Base-by-base conservation (phyloP, 1,284 basidiomycete species). In the Vanrija sp. region DNA sequence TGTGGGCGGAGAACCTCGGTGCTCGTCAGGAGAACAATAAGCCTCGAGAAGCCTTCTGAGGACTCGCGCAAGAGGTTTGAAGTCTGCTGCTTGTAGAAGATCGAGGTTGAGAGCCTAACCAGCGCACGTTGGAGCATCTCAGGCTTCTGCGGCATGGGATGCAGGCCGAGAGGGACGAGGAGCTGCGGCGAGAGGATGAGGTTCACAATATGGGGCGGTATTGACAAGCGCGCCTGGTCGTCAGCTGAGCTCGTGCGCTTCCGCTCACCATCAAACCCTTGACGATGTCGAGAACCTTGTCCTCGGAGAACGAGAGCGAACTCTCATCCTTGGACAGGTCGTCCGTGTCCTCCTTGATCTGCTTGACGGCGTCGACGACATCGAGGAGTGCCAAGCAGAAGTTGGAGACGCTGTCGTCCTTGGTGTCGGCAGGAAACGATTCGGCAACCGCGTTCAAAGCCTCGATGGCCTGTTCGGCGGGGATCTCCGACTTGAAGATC, bases 41-140 rank as follows among this genome's bases (percentile, higher is more conserved):
- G 83, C 67, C 94, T 93, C 66, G 90, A 89, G 77, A 93, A 98
- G 6, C 96, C 96, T 78, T 98, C 94, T 1, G 91, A 94, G 64
- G 96, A 91, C 77, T 99, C 96, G 39, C 96, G 87, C 10, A 98
- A 82, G 31, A 99, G 82, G 67, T 98, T 99, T 80, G 93, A 97
- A 75, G 97, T 98, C 77, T 93, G 93, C 75, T 98, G 96, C 74
- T 95, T 97, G 81, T 95, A 98, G 76, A 75, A 78, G 22, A 66
- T 54, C 12, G 65, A 49, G 4, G 69, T 76, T 64, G 59, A 67
- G n/a, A 64, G 58, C 48, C 68, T 69, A 36, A 65, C 58, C 9
- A 57, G 47, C 9, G 56, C 58, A n/a, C 63, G 57, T 45, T 65
- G 66, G 5, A 69, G 42, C 2, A 51, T 41, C 27, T 57, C 47